These are phyloP conservation scores for Babesia bigemina DNA, from an alignment of 169 alveolate genomes.

Conservation along the genomic window DNA sequence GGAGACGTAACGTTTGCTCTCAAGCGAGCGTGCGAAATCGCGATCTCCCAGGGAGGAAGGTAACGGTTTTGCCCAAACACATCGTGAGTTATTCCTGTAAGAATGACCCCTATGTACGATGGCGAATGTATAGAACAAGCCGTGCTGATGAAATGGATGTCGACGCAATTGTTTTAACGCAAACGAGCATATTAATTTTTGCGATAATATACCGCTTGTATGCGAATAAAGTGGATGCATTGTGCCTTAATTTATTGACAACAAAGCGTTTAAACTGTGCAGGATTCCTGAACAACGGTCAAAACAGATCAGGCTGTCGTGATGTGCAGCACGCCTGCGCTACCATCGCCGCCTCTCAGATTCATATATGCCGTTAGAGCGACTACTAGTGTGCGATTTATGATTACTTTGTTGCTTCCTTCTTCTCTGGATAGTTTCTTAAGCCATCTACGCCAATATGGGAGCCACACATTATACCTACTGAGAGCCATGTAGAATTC, in stretches of 20 bases:
- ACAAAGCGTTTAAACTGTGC: too few relatives aligned
- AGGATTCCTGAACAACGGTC: too few relatives aligned
- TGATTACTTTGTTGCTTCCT: neutral
- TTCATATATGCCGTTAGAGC: too few relatives aligned
- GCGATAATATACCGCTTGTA: neutral
- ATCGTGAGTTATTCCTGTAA: neutral
- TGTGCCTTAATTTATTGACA: neutral
- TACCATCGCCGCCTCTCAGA: too few relatives aligned
- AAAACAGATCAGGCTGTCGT: too few relatives aligned
- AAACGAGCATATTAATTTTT: neutral
- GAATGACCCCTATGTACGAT: neutral
- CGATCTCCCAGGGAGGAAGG: too few relatives aligned
- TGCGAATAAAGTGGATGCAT: neutral
- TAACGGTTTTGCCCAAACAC: neutral
- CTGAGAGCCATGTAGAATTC: conserved; percentile 55
- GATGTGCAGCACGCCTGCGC: too few relatives aligned
- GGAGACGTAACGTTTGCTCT: neutral
- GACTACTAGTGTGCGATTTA: too few relatives aligned
- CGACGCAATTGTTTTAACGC: neutral
- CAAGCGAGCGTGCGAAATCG: too few relatives aligned
- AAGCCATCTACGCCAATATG: conserved; percentile 32
- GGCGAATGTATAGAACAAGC: neutral
- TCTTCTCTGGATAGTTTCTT: neutral
- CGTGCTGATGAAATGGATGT: neutral
- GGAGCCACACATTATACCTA: neutral